These are phyloP conservation scores for Microdochium nivale DNA, from an alignment of 2,329 filamentous ascomycete genomes.

Conservation along the genomic window DNA sequence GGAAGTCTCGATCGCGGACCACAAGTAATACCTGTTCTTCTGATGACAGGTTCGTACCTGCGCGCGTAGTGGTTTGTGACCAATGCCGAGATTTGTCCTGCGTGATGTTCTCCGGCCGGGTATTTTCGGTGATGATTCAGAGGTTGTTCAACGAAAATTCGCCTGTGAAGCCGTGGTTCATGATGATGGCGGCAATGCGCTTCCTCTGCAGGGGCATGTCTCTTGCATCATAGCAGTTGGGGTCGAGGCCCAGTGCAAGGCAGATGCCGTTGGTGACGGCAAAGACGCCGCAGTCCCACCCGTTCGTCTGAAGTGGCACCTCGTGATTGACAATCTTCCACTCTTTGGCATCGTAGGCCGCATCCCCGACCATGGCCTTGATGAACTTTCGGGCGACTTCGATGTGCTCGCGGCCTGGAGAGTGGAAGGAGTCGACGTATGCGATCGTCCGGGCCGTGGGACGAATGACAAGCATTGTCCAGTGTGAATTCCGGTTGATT, in stretches of 20 bases:
- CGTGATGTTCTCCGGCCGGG: background rate
- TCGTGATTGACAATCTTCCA: conserved; percentile 48
- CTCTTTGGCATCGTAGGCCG: conserved; percentile 45
- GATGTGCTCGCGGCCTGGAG: conserved; percentile 29
- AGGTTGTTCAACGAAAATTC: conserved; percentile 43
- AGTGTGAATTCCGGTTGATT: conserved; percentile 56
- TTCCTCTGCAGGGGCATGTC: conserved; percentile 53
- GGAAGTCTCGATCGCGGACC: too few relatives aligned
- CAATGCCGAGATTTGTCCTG: background rate
- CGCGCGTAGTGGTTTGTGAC: background rate
- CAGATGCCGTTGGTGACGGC: conserved; percentile 66
- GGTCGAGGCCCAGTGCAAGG: conserved; percentile 42
- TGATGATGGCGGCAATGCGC: conserved; percentile 54
- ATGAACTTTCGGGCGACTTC: conserved; percentile 45
- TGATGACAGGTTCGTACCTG: background rate
- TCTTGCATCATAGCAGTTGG: conserved; percentile 36
- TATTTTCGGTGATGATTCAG: conserved; percentile 8
- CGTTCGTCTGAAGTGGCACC: conserved; percentile 54
- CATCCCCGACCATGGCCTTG: conserved; percentile 41
- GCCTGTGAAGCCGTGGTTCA: conserved; percentile 58
- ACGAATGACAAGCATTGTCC: conserved; percentile 63
- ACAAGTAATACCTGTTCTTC: too few relatives aligned
- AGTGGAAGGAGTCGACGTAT: conserved; percentile 60
- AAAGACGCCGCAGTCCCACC: conserved; percentile 70
- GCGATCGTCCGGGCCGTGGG: conserved; percentile 52